Evolutionary conservation across 805 yeast genomes (phyloP).

Genomic region (Suhomyces sp.): DNA sequence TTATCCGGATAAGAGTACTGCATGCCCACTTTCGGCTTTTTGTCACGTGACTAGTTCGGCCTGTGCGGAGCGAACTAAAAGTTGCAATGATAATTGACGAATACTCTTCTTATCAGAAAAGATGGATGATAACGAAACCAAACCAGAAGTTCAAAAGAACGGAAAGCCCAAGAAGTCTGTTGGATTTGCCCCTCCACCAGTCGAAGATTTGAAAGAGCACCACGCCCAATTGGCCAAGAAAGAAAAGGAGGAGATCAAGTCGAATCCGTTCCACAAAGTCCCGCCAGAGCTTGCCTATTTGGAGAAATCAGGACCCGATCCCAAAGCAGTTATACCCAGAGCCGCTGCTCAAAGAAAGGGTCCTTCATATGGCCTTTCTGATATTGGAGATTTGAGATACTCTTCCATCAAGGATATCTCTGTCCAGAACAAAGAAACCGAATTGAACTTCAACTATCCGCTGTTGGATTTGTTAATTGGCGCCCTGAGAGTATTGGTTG

Average conservation of each 20-base stretch:
- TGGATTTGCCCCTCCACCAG: constrained; percentile 39
- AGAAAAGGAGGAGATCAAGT: constrained; percentile 24
- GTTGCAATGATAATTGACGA: not conserved
- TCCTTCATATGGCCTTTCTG: constrained; percentile 4
- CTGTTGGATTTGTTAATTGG: constrained; percentile 49
- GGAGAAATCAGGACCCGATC: constrained; percentile 24
- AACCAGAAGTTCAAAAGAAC: not conserved
- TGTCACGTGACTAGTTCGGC: not conserved
- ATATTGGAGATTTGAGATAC: constrained; percentile 46
- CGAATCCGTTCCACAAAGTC: constrained; percentile 36
- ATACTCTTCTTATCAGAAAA: not conserved
- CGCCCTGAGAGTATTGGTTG: constrained; percentile 49
- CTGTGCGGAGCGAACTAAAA: not conserved
- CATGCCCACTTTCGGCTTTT: not conserved
- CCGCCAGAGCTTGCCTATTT: constrained; percentile 43
- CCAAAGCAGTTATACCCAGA: constrained; percentile 24
- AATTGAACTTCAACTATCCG: constrained; percentile 52
- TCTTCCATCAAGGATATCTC: constrained; percentile 51
- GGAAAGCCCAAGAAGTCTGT: constrained; percentile 26
- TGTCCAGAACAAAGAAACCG: constrained; percentile 40
- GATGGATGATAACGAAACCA: not conserved
- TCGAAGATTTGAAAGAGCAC: constrained; percentile 33
- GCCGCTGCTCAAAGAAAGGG: constrained; percentile 6
- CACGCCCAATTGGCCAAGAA: constrained; percentile 26
- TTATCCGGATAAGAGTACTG: not conserved